A percentile compares a stretch with the other conserved stretches of the same genome.
Evolutionary conservation across 2,329 filamentous ascomycete species (phyloP).

Genomic region (Fusarium mexicanum): DNA sequence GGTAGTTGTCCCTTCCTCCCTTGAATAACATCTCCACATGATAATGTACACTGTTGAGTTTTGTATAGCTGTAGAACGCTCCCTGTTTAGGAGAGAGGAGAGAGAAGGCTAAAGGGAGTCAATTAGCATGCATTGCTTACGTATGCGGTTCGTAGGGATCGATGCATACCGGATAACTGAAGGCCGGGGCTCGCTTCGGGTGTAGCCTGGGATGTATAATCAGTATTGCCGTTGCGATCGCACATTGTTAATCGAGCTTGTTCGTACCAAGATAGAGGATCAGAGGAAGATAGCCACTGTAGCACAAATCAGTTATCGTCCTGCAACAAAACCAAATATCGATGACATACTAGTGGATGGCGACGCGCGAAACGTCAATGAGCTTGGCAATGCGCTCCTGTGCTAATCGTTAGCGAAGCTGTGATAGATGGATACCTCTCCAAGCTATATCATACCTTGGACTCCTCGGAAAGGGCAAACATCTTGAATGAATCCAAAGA

Average conservation of each 20-base stretch:
- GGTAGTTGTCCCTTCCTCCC: conserved; percentile 8
- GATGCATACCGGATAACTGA: conserved; percentile 67
- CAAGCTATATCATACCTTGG: conserved; percentile 73
- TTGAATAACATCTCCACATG: conserved; percentile 13
- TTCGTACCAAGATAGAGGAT: conserved; percentile 91
- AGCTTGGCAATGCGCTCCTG: conserved; percentile 98
- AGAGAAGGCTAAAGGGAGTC: conserved; percentile 62
- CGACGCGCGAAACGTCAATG: conserved; percentile 92
- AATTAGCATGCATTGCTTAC: conserved; percentile 31
- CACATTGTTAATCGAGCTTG: conserved; percentile 35
- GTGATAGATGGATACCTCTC: background rate
- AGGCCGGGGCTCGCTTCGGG: conserved; percentile 90
- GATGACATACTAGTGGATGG: conserved; percentile 87
- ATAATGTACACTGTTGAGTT: conserved; percentile 42
- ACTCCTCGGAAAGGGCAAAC: conserved; percentile 89
- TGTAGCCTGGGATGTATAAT: conserved; percentile 73
- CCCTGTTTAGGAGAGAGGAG: conserved; percentile 66
- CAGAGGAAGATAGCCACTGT: conserved; percentile 92
- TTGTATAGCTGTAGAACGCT: conserved; percentile 11
- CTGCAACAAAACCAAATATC: background rate
- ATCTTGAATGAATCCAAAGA: conserved; percentile 51
- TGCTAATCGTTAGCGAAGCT: conserved; percentile 22
- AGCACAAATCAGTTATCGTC: conserved; percentile 48
- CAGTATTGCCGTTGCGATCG: conserved; percentile 36
- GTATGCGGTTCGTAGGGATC: background rate